phyloP scores from a whole-genome alignment of 768 basidiomycete genomes.

The Russula griseocarnosa region DNA sequence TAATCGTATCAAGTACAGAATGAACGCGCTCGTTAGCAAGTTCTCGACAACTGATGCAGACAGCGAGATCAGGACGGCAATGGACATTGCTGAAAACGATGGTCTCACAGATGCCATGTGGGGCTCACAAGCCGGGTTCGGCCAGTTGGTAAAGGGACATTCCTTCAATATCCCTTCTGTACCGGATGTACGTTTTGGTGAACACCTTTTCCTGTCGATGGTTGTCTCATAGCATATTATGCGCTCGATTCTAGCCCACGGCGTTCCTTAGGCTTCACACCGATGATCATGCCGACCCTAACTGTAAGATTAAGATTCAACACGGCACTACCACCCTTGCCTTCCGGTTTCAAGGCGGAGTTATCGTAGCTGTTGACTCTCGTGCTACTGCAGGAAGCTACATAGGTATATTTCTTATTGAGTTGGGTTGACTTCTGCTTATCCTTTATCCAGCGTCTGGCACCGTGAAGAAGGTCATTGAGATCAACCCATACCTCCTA shows the following conservation, averaged over 20 bases:
- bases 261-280: slow-evolving; percentile 91
- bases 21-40: slow-evolving; percentile 68
- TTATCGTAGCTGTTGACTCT: slow-evolving; percentile 99
- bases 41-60: slow-evolving; percentile 56
- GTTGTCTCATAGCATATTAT: background rate
- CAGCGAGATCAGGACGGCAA: slow-evolving; percentile 48
- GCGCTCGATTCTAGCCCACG: slow-evolving; percentile 60
- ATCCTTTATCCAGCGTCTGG: slow-evolving; percentile 64
- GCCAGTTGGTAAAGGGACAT: slow-evolving; percentile 67
- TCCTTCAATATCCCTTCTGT: slow-evolving; percentile 69
- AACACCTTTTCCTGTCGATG: background rate
- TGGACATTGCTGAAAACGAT: slow-evolving; percentile 54
- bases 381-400: slow-evolving; percentile 97
- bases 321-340: slow-evolving; percentile 98
- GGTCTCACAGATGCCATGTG: slow-evolving; percentile 65
- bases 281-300: slow-evolving; percentile 91
- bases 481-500: slow-evolving; percentile 98
- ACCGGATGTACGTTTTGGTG: slow-evolving; percentile 57
- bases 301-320: slow-evolving; percentile 94
- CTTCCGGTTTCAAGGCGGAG: slow-evolving; percentile 93
- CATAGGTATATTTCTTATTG: slow-evolving; percentile 57
- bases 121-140: slow-evolving; percentile 83
- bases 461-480: slow-evolving; percentile 99
- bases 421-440: background rate
- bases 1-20: background rate